Base-by-base conservation (phyloP, 345 rosid species). In the Anacardium occidentale region DNA sequence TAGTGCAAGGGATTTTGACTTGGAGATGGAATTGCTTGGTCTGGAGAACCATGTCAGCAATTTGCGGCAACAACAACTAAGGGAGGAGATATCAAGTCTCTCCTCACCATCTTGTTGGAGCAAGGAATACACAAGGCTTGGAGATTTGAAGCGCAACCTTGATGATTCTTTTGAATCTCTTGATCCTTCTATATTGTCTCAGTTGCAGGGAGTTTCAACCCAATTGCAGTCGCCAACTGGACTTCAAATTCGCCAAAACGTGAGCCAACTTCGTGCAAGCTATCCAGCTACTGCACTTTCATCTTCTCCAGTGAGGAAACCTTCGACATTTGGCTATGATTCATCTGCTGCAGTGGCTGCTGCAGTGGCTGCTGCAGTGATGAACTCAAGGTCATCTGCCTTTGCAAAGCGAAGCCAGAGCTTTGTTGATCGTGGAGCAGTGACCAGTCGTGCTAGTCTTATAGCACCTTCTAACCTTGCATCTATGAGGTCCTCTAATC, bases 341-440 rank as follows among this genome's bases (percentile, higher is more conserved):
- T 83, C 98, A 2, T 92, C 97, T 3, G 94, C n/a, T n/a, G n/a
- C n/a, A n/a, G n/a, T n/a, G n/a, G n/a, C n/a, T n/a, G n/a, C n/a
- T n/a, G n/a, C n/a, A n/a, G n/a, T n/a, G n/a, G n/a, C n/a, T n/a
- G n/a, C n/a, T n/a, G n/a, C n/a, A n/a, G n/a, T 92, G 50, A 92
- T 94, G 98, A 92, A 92, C 20, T 89, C 98, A 0, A 92, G 98
- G 80, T 79, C 92, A 24, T 89, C 98, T 4, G 96, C 97, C 0
- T 92, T 94, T 79, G 84, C 96, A 0, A 89, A 89, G 78, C 83
- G 98, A 32, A 94, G 98, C 79, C 88, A 90, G 81, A 94, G 98
- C 78, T 92, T 94, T 45, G 80, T 92, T n/a, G 93, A 90, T 73
- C 90, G 89, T 1, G 91, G 90, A 17, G 78, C 83, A 44, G 76